Evolutionary conservation across 1,284 basidiomycete genomes (phyloP).

Genomic region (Fistulina hepatica): DNA sequence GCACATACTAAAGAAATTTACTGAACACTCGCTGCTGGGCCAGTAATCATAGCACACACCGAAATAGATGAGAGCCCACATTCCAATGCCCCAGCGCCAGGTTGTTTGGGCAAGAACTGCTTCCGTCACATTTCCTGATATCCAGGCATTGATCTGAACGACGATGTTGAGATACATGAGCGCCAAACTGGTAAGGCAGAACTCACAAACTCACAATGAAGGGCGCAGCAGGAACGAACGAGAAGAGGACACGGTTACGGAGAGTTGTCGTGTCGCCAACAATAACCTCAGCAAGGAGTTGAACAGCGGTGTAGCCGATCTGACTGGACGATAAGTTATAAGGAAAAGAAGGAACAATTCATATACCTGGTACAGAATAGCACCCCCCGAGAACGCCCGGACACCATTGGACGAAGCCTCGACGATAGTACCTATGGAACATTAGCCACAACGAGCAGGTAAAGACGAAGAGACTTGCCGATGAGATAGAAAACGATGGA

Average conservation of each 20-base stretch:
- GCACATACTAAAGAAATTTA: slow-evolving; percentile 13
- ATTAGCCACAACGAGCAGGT: not conserved
- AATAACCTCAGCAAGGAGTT: slow-evolving; percentile 27
- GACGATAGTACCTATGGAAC: slow-evolving; percentile 22
- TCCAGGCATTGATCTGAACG: slow-evolving; percentile 26
- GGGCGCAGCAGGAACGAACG: slow-evolving; percentile 28
- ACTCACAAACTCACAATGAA: slow-evolving; percentile 18
- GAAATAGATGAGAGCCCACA: slow-evolving; percentile 30
- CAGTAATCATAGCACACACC: not conserved
- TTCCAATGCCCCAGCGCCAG: slow-evolving; percentile 30
- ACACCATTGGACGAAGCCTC: slow-evolving; percentile 23
- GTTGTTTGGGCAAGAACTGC: slow-evolving; percentile 20
- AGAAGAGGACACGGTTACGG: slow-evolving; percentile 28
- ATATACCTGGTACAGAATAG: slow-evolving; percentile 16
- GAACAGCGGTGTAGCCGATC: slow-evolving; percentile 26
- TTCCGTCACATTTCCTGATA: slow-evolving; percentile 23
- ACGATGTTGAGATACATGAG: not conserved
- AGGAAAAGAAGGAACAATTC: not conserved
- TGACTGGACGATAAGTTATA: slow-evolving; percentile 15
- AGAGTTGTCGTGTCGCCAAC: slow-evolving; percentile 30
- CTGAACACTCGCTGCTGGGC: not conserved
- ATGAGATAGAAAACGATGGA: slow-evolving; percentile 25
- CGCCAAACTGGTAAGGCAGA: not conserved
- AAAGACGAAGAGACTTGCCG: not conserved
- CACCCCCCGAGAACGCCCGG: slow-evolving; percentile 24